These are phyloP conservation scores for Scytalidium lignicola DNA, from an alignment of 2,329 filamentous ascomycete species.

Conservation along the genomic window DNA sequence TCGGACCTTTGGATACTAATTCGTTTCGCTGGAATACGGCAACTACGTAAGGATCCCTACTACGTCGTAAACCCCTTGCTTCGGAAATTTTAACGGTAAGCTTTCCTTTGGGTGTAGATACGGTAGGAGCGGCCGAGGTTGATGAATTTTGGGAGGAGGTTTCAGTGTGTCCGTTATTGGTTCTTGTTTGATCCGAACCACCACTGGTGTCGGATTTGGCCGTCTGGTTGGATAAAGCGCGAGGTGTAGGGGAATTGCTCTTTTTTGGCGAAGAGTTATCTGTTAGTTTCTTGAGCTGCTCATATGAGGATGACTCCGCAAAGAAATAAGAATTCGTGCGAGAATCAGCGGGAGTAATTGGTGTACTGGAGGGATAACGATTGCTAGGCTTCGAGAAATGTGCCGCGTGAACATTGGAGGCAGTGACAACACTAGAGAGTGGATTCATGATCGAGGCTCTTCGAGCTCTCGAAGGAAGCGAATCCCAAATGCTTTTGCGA, in stretches of 20 bases:
- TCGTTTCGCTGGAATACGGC: constrained; percentile 97
- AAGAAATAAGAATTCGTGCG: constrained; percentile 39
- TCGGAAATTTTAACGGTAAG: constrained; percentile 85
- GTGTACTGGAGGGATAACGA: constrained; percentile 45
- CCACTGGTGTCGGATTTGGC: constrained; percentile 41
- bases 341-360: constrained; percentile 47
- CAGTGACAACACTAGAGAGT: constrained; percentile 59
- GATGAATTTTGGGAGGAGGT: constrained; percentile 25
- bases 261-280: constrained; percentile 65
- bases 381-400: constrained; percentile 65
- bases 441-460: constrained; percentile 48
- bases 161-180: constrained; percentile 29
- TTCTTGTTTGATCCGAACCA: constrained; percentile 20
- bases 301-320: constrained; percentile 56
- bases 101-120: constrained; percentile 75
- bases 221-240: constrained; percentile 62
- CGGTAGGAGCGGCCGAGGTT: constrained; percentile 47
- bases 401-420: constrained; percentile 57
- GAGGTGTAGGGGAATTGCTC: constrained; percentile 88
- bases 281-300: constrained; percentile 84
- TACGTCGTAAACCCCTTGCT: constrained; percentile 74
- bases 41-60: constrained; percentile 88
- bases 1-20: constrained; percentile 84
- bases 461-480: constrained; percentile 36
- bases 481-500: constrained; percentile 40